Evolutionary conservation across 257 asterid species (phyloP).

Genomic region (Nicotiana paniculata): DNA sequence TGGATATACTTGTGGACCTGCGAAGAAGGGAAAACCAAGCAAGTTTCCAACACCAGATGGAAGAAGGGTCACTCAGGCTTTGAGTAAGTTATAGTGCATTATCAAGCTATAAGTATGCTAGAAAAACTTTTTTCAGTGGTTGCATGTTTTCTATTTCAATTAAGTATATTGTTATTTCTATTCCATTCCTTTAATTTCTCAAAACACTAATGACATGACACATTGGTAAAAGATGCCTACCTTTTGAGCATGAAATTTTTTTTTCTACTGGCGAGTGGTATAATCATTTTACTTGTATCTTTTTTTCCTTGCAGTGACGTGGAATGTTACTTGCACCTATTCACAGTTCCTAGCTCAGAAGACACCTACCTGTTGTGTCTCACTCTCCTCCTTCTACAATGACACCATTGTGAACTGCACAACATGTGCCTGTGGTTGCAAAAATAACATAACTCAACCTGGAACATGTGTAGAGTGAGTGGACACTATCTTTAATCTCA

Average conservation of each 20-base stretch:
- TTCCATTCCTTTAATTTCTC: neutral
- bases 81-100: constrained; percentile 34
- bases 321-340: constrained; percentile 48
- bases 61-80: constrained; percentile 51
- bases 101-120: too few species aligned
- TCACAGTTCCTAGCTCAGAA: constrained; percentile 44
- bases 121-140: neutral
- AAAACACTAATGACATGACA: neutral
- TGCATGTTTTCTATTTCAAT: neutral
- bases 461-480: constrained; percentile 35
- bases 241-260: neutral
- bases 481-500: neutral
- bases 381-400: constrained; percentile 44
- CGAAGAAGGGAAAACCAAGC: constrained; percentile 31
- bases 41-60: constrained; percentile 28
- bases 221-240: neutral
- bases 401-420: constrained; percentile 32
- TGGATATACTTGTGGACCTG: constrained; percentile 52
- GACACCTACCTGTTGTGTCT: constrained; percentile 45
- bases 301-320: constrained; percentile 39
- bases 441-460: constrained; percentile 16
- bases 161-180: neutral
- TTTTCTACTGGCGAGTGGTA: too few species aligned
- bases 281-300: neutral
- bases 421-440: constrained; percentile 47